Base-by-base conservation (phyloP, 1,284 basidiomycete species). In the Megacollybia platyphylla region DNA sequence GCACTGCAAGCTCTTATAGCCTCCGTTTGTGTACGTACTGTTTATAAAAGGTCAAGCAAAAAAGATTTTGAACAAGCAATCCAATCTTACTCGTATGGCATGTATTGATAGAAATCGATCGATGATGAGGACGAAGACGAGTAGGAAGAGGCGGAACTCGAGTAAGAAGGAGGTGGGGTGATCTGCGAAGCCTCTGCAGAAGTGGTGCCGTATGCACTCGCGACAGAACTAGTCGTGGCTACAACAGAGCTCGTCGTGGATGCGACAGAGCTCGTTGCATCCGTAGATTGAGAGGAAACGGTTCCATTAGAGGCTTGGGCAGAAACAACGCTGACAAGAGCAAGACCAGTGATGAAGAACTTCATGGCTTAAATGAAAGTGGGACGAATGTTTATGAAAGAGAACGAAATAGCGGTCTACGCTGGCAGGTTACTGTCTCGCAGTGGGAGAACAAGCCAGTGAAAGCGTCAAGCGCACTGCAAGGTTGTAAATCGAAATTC, bases 351-450 rank as follows among this genome's bases (percentile, higher is more conserved):
- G 53, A 75, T 53, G 47, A 73, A 64, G 57, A 75, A 76, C 64
- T 73, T 72, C 76, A 81, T 81, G 55, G 64, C 20, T 24, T 70
- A 63, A 66, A 63, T 50, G 58, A 64, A 54, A 59, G 63, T 59
- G 58, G 49, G 51, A 55, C 60, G 59, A 58, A 54, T 54, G 49
- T 56, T 52, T 61, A 57, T 51, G 61, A 64, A 59, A 57, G 62
- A 51, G 57, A 60, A 59, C 62, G 63, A 40, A 60, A 62, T 57
- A 77, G 79, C 79, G 79, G 64, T 83, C 78, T 74, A 82, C 79
- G 79, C 79, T 77, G 64, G 59, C 56, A 55, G 7, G 31, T 48
- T 63, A 70, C 71, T 75, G 73, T 67, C 73, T 76, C 61, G 73
- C 73, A 77, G 73, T 65, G 60, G 54, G 49, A 47, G 52, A 51